Evolutionary conservation across 495 filamentous ascomycete genomes (phyloP).

Genomic region (Poronia punctata): DNA sequence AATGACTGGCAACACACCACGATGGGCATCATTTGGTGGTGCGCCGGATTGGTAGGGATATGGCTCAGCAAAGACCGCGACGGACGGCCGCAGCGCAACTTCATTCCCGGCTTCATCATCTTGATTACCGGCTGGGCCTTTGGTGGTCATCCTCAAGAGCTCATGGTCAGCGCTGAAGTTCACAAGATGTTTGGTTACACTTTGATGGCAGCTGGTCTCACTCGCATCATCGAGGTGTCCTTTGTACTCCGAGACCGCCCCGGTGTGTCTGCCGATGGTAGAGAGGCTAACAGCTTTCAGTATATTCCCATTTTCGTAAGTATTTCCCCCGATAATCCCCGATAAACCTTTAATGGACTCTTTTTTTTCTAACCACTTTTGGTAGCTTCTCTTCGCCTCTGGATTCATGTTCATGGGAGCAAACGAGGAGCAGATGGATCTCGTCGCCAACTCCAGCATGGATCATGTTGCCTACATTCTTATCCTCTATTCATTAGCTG

Average conservation of each 20-base stretch:
- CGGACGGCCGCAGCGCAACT: conserved; percentile 82
- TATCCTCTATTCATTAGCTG: conserved; percentile 82
- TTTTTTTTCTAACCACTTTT: conserved; percentile 2
- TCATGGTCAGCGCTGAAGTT: conserved; percentile 79
- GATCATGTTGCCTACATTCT: conserved; percentile 88
- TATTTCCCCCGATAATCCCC: conserved; percentile 13
- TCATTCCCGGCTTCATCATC: conserved; percentile 87
- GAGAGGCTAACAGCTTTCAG: conserved; percentile 78
- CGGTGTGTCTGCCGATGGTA: conserved; percentile 46
- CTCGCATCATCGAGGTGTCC: conserved; percentile 83
- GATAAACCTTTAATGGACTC: too few species aligned
- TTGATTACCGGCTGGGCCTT: conserved; percentile 92
- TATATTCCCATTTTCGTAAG: conserved; percentile 86
- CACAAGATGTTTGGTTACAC: conserved; percentile 94
- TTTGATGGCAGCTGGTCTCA: conserved; percentile 80
- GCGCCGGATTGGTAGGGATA: conserved; percentile 80
- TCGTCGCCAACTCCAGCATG: conserved; percentile 64
- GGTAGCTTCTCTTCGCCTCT: conserved; percentile 82
- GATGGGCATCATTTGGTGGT: conserved; percentile 98
- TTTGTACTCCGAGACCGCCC: conserved; percentile 73
- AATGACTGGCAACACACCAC: conserved; percentile 96
- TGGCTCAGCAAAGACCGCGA: conserved; percentile 82
- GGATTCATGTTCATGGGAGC: conserved; percentile 97
- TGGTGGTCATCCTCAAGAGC: conserved; percentile 75
- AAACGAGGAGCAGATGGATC: conserved; percentile 87